Evolutionary conservation across 306 rosid genomes (phyloP), one percentile per base, ranked within the genome.

Genomic region (Medicago ruthenica): DNA sequence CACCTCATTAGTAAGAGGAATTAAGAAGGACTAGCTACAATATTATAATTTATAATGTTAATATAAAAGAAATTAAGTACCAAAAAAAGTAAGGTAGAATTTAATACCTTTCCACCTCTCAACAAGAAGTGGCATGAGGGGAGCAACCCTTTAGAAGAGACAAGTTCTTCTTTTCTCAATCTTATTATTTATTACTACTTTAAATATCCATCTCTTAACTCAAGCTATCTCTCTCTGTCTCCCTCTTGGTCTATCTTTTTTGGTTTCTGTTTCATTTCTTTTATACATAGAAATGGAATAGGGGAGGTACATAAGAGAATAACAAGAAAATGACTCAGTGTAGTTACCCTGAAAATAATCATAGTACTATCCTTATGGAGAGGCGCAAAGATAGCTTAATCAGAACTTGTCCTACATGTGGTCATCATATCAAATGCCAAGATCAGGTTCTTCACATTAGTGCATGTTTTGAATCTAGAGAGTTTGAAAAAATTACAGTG

Each of bases 381-480:
- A 86, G 80, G 50, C 67, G 41, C 78, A 82, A 85, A 42, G 90
- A 87, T 41, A 83, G 84, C 83, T 71, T 51, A 42, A 83, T 82
- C 41, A 82, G 82, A 83, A 75, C 94, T 55, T 91, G 97, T 80
- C 91, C 97, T 77, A 80, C 94, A 13, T 91, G 97, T 74, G 97
- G 97, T 40, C 86, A 87, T 76, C 90, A 84, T 82, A 74, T 91
- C 87, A 84, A 89, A 77, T 84, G 76, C 81, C 86, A 84, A 37
- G 88, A 88, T 8, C 86, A 89, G 91, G 93, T 87, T 82, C 81
- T 85, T 81, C 81, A 78, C 45, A 58, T 75, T 12, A 4, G 50
- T 11, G n/a, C n/a, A n/a, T n/a, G n/a, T n/a, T n/a, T n/a, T n/a
- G n/a, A 42, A 42, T 42, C 48, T 9, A 13, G 15, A 42, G 14